phyloP scores from a whole-genome alignment of 148 eudicot genomes.

The Pouteria glomerata region DNA sequence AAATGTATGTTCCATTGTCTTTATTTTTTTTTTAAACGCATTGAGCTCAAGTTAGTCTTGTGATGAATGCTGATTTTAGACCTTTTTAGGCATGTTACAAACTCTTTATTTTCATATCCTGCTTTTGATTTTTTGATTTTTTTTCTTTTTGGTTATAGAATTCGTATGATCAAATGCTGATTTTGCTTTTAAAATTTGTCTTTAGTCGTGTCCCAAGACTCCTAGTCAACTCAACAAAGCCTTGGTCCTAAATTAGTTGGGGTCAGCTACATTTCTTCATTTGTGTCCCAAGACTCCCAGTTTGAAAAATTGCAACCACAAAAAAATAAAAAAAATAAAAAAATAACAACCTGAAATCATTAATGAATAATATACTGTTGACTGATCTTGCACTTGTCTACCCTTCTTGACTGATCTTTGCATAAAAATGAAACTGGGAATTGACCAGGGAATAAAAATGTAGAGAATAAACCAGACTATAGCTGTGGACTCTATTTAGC shows the following conservation, averaged over 20 bases:
- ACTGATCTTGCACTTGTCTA: too few relatives aligned
- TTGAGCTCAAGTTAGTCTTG: background rate
- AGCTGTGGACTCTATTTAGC: background rate
- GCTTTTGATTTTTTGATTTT: too few relatives aligned
- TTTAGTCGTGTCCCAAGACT: background rate
- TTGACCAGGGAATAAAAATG: background rate
- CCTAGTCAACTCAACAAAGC: too few relatives aligned
- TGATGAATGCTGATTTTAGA: conserved; percentile 6
- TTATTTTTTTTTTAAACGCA: too few relatives aligned
- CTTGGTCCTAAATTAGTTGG: too few relatives aligned
- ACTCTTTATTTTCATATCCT: background rate
- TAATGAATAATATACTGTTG: background rate
- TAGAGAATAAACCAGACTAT: too few relatives aligned
- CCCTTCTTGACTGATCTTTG: too few relatives aligned
- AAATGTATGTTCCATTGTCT: background rate
- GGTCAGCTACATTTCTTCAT: too few relatives aligned
- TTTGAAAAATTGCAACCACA: too few relatives aligned
- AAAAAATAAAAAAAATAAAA: too few relatives aligned
- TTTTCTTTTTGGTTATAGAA: background rate
- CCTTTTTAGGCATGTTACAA: background rate
- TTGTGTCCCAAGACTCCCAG: too few relatives aligned
- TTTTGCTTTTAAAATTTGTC: background rate
- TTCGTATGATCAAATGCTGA: background rate
- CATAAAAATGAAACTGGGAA: background rate
- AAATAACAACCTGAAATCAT: background rate